Percentiles rank a stretch among this genome's conserved stretches.
Conservation (phyloP, 768 basidiomycete genomes). For the Naematelia aurantialba region DNA sequence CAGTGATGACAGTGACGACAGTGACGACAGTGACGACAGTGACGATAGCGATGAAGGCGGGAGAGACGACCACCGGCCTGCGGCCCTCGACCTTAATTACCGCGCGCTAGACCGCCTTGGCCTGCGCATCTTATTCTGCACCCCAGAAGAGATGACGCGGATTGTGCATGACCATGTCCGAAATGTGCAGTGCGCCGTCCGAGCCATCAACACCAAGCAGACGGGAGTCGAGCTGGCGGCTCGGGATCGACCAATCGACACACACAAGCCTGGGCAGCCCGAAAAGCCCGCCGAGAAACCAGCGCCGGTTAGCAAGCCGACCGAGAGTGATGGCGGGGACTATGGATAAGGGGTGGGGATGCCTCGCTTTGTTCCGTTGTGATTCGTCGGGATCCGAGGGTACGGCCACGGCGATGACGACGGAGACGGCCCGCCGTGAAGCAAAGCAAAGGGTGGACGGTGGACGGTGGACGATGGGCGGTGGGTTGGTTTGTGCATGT, state of each 20-base stretch:
- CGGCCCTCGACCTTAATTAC: background rate
- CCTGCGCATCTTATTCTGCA: background rate
- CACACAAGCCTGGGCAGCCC: background rate
- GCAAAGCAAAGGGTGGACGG: background rate
- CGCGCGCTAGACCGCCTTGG: background rate
- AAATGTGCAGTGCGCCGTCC: background rate
- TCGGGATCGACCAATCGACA: background rate
- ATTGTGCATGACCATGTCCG: background rate
- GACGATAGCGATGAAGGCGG: conserved; percentile 9
- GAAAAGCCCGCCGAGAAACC: background rate
- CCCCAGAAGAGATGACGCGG: background rate
- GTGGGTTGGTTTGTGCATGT: background rate
- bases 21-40: conserved; percentile 8
- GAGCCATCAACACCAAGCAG: background rate
- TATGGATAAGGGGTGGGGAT: background rate
- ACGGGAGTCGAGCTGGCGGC: background rate
- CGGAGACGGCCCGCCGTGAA: background rate
- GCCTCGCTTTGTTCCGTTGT: background rate
- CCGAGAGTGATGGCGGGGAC: background rate
- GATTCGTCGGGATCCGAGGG: background rate
- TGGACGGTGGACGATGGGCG: background rate
- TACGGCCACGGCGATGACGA: background rate
- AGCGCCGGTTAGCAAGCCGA: background rate
- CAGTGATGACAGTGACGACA: background rate
- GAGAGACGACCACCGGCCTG: conserved; percentile 2